Evolutionary conservation across 345 rosid genomes (phyloP), one percentile per base, ranked within the genome.

Genomic region (Corymbia maculata): DNA sequence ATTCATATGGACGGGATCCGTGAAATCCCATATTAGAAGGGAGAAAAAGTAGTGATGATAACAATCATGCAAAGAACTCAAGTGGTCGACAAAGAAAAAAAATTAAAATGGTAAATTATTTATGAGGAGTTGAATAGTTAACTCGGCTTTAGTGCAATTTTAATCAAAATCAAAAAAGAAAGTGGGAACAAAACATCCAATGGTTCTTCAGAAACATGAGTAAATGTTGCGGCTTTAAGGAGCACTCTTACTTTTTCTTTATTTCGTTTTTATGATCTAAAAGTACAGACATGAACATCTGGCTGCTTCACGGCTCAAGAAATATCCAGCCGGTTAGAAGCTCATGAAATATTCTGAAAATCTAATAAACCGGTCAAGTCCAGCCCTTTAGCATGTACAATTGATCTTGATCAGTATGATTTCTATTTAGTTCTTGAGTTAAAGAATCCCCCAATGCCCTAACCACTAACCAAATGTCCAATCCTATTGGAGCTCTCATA

Each of bases 21-120:
- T 36, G 21, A 16, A 0, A 68, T 9, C 21, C 45, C 45, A 0
- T 1, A 16, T 32, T 4, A 16, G 21, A 68, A 32, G 24, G 6
- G 11, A 0, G 9, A 3, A 13, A 13, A 6, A 0, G 19, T 6
- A 55, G 28, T 0, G 30, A 13, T 64, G 9, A 64, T 64, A 26
- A 7, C n/a, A n/a, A 21, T 8, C 80, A 17, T 32, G 0, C 4
- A 2, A 36, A 36, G 45, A 70, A 17, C 24, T 13, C 21, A 55
- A 55, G 61, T 4, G 28, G 28, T 55, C 28, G 61, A 55, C 2
- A 55, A 8, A 55, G 11, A 49, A 49, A 49, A 17, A 52, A 22
- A 8, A 55, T 21, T 11, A 0, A 32, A 68, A 68, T 6, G 19
- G 32, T n/a, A 64, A 64, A 13, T n/a, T n/a, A 64, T 64, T 0